Evolutionary conservation across 805 yeast species (phyloP).

Genomic region (Ogataea degrootiae): DNA sequence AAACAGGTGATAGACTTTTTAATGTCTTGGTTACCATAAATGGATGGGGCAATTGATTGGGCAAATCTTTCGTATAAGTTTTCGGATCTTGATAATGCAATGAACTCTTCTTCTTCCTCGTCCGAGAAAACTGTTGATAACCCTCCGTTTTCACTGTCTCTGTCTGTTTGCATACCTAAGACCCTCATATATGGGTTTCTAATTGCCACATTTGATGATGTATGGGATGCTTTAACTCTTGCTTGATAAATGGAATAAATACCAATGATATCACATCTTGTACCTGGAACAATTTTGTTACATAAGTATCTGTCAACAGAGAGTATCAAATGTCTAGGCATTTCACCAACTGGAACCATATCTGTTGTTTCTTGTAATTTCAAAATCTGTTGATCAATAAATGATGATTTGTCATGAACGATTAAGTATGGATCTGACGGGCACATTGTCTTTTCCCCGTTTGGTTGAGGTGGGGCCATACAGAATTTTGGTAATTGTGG

Average conservation of each 20-base stretch:
- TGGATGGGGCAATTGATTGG: slow-evolving; percentile 91
- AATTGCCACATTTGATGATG: slow-evolving; percentile 70
- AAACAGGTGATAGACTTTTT: slow-evolving; percentile 91
- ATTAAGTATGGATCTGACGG: slow-evolving; percentile 91
- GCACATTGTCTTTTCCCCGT: slow-evolving; percentile 55
- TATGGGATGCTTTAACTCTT: slow-evolving; percentile 45
- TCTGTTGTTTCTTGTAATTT: slow-evolving; percentile 97
- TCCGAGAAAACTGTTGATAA: slow-evolving; percentile 63
- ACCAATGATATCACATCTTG: slow-evolving; percentile 87
- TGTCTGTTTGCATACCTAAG: slow-evolving; percentile 80
- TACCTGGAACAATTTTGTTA: slow-evolving; percentile 91
- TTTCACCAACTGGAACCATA: slow-evolving; percentile 97
- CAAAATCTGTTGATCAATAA: slow-evolving; percentile 90
- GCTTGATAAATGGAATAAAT: slow-evolving; percentile 87
- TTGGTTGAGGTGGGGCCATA: slow-evolving; percentile 49
- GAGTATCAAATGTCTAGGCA: slow-evolving; percentile 89
- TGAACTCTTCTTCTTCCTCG: slow-evolving; percentile 90
- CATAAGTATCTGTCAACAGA: slow-evolving; percentile 88
- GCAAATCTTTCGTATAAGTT: slow-evolving; percentile 83
- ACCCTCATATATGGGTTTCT: slow-evolving; percentile 88
- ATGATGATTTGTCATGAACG: slow-evolving; percentile 89
- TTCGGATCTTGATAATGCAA: slow-evolving; percentile 75
- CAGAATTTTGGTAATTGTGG: slow-evolving; percentile 66
- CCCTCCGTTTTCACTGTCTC: slow-evolving; percentile 48
- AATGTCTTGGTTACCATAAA: slow-evolving; percentile 89